Base-by-base conservation (phyloP, 2,329 filamentous ascomycete genomes). In the Aspergillus niger region DNA sequence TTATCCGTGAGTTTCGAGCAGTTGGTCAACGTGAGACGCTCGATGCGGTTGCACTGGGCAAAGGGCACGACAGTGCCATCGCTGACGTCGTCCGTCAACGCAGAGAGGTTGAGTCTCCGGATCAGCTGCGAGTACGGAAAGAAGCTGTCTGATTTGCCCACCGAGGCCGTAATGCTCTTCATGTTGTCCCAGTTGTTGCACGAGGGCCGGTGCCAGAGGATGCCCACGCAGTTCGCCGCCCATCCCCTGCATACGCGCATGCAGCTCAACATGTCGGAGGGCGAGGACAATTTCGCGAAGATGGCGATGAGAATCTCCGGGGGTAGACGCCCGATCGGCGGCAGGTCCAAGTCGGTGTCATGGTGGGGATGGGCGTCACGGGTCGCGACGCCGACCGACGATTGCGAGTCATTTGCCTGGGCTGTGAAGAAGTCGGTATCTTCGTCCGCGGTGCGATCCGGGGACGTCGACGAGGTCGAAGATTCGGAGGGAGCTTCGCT, bases 191-290 rank as follows among this genome's bases (percentile, higher is more conserved):
- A 97, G 69, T 88, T 91, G 70, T 90, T 92, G 79, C 95, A 98
- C 28, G 91, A 88, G 1, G 95, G 95, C 41, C 95, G 86, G 76
- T 97, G 93, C 95, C 95, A 99, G 22, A 99, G 83, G 66, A 97
- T 85, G 65, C 95, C 94, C 67, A 98, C 95, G 55, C 91, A 89
- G 73, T 97, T 97, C 64, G 90, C 84, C 28, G 95, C 91, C 95
- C 95, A 99, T 64, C 89, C 87, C 77, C 92, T 93, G 72, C 89
- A 97, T n/a, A 97, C 93, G 65, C 95, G 82, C 91, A 98, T 93
- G 77, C 91, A 96, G 77, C 88, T 89, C 67, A 92, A 85, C 68
- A 97, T 84, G 72, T 99, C 94, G 48, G 82, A 80, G 2, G 92
- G 85, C 11, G 85, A 86, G 70, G 83, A 88, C 60, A 99, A 85